A percentile compares a stretch with the other conserved stretches of the same genome.
phyloP scores from a whole-genome alignment of 192 early-diverging fungal genomes.

The Coemansia aciculifera region DNA sequence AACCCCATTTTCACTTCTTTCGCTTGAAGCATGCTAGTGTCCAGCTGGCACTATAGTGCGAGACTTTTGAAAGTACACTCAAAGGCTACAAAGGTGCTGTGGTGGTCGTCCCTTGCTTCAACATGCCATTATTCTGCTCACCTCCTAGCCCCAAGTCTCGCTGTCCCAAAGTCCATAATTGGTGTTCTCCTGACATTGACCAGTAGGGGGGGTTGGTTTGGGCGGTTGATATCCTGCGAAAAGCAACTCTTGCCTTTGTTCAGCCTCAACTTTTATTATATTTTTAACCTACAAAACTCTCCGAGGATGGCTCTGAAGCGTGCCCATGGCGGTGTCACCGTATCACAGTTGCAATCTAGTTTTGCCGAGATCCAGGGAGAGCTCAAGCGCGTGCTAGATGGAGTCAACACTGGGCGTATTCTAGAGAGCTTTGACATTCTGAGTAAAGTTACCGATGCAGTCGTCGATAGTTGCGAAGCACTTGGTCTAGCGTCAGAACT shows the following conservation, averaged over 20 bases:
- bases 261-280: background rate
- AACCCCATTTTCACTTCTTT: background rate
- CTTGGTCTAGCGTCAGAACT: constrained; percentile 66
- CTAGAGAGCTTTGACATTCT: constrained; percentile 72
- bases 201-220: background rate
- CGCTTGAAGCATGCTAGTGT: background rate
- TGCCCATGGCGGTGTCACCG: constrained; percentile 17
- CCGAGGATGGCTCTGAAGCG: constrained; percentile 4
- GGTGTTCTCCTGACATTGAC: background rate
- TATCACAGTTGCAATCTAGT: constrained; percentile 45
- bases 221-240: background rate
- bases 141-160: too few species aligned
- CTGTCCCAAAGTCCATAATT: background rate
- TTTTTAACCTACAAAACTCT: background rate
- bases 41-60: too few species aligned
- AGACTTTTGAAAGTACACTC: too few species aligned
- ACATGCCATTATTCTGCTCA: background rate
- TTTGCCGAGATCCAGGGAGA: constrained; percentile 62
- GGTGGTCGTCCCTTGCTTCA: background rate
- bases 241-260: background rate
- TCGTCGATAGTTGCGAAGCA: constrained; percentile 67
- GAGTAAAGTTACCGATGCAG: constrained; percentile 63
- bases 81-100: background rate
- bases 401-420: constrained; percentile 61
- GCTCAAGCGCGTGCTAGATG: constrained; percentile 65